Evolutionary conservation across 208 protist species (phyloP).

Genomic region (Porcisia deanei): DNA sequence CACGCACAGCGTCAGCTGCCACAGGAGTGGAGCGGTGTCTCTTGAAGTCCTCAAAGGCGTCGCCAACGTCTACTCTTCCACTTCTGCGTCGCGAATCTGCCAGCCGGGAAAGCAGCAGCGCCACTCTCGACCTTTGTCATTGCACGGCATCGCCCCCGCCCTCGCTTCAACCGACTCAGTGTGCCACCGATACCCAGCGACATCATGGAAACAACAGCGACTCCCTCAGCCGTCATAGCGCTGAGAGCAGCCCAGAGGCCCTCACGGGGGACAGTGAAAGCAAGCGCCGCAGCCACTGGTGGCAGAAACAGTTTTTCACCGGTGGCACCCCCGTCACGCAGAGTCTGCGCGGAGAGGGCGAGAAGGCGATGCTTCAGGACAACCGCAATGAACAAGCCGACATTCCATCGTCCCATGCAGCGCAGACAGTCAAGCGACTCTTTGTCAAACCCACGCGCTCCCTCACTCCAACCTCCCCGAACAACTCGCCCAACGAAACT

Average conservation of each 20-base stretch:
- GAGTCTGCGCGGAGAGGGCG: conserved; percentile 3
- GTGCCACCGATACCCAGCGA: background rate
- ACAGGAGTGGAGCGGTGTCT: background rate
- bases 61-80: background rate
- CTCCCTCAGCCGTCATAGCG: background rate
- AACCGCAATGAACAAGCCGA: background rate
- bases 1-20: background rate
- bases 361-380: background rate
- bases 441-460: background rate
- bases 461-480: background rate
- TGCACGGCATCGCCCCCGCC: conserved; percentile 3
- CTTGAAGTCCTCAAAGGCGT: background rate
- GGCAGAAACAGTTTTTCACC: conserved; percentile 18
- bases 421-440: conserved; percentile 10
- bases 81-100: background rate
- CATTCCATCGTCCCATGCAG: background rate
- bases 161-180: background rate
- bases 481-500: conserved; percentile 4
- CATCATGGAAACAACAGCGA: background rate
- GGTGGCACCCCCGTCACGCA: conserved; percentile 15
- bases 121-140: conserved; percentile 2
- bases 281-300: conserved; percentile 22
- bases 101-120: background rate
- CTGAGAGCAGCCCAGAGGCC: conserved; percentile 22
- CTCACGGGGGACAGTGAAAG: conserved; percentile 42